Base-by-base conservation (phyloP, 148 eudicot genomes). In the Spergularia marina region DNA sequence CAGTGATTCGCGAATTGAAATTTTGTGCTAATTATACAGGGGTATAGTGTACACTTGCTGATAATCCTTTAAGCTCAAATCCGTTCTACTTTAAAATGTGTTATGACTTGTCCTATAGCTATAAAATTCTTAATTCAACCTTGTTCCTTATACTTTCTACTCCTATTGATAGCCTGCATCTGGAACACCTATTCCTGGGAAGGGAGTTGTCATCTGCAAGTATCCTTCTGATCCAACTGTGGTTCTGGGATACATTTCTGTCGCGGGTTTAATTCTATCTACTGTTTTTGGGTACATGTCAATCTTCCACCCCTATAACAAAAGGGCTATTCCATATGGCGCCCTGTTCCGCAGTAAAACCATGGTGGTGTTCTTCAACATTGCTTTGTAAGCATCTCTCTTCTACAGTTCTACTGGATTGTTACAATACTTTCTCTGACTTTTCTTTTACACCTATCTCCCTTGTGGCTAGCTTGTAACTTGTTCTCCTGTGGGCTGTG, bases 121-220 rank as follows among this genome's bases (percentile, higher is more conserved):
- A n/a, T 62, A 30, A 30, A 62, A 25, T 62, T 34, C 44, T 2
- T 12, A 13, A 12, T 3, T 30, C 51, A 7, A 14, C 41, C 52
- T 16, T 40, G 69, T 65, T 65, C 41, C 52, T 39, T 0, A 17
- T 39, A 15, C 9, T 51, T n/a, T 68, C 56, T 53, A 52, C 23
- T 72, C 39, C 52, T 62, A 7, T 70, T 81, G 75, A 74, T 87
- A 94, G 98, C 92, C 98, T 79, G 83, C 89, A 21, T 71, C 91
- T 53, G 98, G 98, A 73, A 89, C 87, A 55, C 77, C 89, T 11
- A 90, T 94, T 55, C 71, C 79, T 1, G 93, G 98, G 40, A 94
- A 91, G 75, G 97, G 81, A 56, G 87, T 84, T 10, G 87, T 89
- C 34, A 86, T 89, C 72, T 94, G 98, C 96, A 91, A 90, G 81